phyloP scores from a whole-genome alignment of 2,329 filamentous ascomycete genomes.

The Aspergillus pseudonomiae region DNA sequence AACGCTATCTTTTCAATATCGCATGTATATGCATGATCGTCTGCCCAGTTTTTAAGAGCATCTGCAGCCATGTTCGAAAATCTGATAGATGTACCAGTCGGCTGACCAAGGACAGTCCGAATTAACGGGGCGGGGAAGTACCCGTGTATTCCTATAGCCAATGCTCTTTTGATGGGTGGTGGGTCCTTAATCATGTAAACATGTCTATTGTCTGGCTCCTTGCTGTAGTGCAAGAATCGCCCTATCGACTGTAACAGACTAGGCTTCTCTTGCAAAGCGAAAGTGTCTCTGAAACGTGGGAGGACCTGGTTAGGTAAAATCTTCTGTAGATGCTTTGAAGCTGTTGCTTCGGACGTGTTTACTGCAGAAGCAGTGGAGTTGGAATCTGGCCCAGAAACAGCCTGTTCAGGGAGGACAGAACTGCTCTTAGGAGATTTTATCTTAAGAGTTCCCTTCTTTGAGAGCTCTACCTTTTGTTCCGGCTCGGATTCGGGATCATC shows the following conservation, averaged over 20 bases:
- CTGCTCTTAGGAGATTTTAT: slow-evolving; percentile 31
- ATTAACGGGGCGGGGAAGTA: slow-evolving; percentile 87
- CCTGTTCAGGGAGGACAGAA: slow-evolving; percentile 26
- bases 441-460: slow-evolving; percentile 34
- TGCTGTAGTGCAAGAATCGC: slow-evolving; percentile 53
- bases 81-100: slow-evolving; percentile 90
- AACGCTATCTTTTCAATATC: slow-evolving; percentile 93
- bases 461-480: slow-evolving; percentile 30
- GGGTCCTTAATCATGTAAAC: slow-evolving; percentile 71
- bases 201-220: slow-evolving; percentile 65
- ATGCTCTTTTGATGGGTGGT: slow-evolving; percentile 76
- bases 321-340: slow-evolving; percentile 40
- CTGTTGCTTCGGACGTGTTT: slow-evolving; percentile 35
- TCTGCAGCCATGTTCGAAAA: slow-evolving; percentile 87
- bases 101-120: slow-evolving; percentile 89
- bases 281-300: slow-evolving; percentile 52
- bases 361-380: slow-evolving; percentile 20
- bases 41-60: slow-evolving; percentile 81
- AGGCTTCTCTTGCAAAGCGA: slow-evolving; percentile 51
- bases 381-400: slow-evolving; percentile 22
- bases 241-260: slow-evolving; percentile 65
- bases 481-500: slow-evolving; percentile 23
- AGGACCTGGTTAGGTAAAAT: slow-evolving; percentile 52
- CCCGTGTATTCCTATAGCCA: slow-evolving; percentile 93
- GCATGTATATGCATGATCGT: slow-evolving; percentile 70